Conservation (phyloP, 2,329 filamentous ascomycete genomes). For the Zymoseptoria passerinii region DNA sequence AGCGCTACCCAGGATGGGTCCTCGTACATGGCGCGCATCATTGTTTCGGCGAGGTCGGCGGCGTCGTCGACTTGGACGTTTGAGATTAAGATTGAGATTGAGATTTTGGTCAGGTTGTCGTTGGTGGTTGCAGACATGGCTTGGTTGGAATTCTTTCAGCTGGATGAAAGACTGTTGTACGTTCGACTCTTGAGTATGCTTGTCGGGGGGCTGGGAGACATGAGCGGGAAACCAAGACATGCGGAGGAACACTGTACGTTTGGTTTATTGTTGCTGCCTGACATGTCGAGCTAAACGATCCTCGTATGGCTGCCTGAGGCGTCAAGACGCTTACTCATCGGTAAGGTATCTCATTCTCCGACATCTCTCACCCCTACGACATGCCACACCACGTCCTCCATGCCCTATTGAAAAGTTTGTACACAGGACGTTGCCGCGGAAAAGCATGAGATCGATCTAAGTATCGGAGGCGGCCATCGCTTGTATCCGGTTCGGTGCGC, state of each 20-base stretch:
- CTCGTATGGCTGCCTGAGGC: no score
- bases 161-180: background rate
- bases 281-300: no score
- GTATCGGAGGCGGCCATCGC: no score
- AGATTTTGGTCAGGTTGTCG: background rate
- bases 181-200: background rate
- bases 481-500: no score
- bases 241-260: background rate
- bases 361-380: no score
- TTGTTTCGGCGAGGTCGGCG: background rate
- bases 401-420: no score
- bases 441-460: no score
- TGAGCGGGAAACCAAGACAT: background rate
- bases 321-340: no score
- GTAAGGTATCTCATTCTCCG: no score
- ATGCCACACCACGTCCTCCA: no score
- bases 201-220: background rate
- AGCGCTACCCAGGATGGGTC: background rate
- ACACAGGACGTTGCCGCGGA: no score
- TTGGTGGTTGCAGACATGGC: background rate
- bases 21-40: background rate
- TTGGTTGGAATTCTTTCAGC: background rate
- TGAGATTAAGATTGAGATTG: background rate
- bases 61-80: background rate
- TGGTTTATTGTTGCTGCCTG: background rate